Evolutionary conservation across 2,329 filamentous ascomycete species (phyloP).

Genomic region (Myotisia sp.): DNA sequence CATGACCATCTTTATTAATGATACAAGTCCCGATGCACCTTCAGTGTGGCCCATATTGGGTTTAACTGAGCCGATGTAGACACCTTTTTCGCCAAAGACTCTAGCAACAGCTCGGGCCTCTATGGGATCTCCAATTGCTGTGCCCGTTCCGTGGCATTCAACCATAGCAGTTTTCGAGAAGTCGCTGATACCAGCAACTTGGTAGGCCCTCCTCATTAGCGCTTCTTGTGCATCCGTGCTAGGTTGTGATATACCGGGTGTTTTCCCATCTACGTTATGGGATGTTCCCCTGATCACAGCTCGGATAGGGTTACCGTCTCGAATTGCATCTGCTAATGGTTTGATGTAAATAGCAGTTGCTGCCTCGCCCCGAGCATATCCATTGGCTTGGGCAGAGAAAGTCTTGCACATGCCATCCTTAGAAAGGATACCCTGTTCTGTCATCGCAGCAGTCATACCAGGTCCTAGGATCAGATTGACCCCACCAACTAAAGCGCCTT

Average conservation of each 20-base stretch:
- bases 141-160: conserved; percentile 25
- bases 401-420: conserved; percentile 20
- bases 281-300: conserved; percentile 21
- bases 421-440: conserved; percentile 26
- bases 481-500: conserved; percentile 1
- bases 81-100: conserved; percentile 8
- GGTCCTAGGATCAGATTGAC: conserved; percentile 2
- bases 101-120: conserved; percentile 13
- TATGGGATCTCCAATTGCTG: conserved; percentile 17
- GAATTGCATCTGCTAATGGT: conserved; percentile 17
- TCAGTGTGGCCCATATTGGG: conserved; percentile 19
- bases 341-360: conserved; percentile 23
- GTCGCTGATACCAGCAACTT: conserved; percentile 15
- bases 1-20: conserved; percentile 17
- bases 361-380: conserved; percentile 25
- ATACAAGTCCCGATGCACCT: conserved; percentile 16
- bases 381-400: conserved; percentile 21
- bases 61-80: conserved; percentile 18
- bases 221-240: conserved; percentile 14
- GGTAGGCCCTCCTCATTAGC: conserved; percentile 22
- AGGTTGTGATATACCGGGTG: conserved; percentile 14
- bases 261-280: conserved; percentile 20
- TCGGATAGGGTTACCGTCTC: conserved; percentile 23
- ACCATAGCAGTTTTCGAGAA: conserved; percentile 5
- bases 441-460: conserved; percentile 12